A percentile compares a stretch with the other conserved stretches of the same genome.
Conservation (phyloP, 129 eudicot genomes). For the Saussurea involucrata region DNA sequence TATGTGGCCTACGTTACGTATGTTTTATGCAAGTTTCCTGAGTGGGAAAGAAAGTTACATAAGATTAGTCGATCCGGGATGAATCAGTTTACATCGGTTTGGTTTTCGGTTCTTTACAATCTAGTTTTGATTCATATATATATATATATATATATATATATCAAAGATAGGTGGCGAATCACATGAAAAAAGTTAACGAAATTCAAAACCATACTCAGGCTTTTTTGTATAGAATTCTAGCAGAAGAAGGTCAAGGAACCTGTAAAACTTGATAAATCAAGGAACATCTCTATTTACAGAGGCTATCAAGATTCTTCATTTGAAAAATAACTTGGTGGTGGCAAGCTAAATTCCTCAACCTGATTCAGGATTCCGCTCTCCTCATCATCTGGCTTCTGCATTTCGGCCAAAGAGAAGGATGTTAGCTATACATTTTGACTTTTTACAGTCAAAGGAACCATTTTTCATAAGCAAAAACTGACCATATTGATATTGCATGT, state of each 20-base stretch:
- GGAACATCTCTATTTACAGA: constrained; percentile 15
- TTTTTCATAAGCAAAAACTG: neutral
- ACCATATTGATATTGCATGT: neutral
- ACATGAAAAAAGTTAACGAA: neutral
- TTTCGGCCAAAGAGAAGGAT: neutral
- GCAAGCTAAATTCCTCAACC: constrained; percentile 83
- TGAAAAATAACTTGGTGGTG: constrained; percentile 60
- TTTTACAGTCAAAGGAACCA: neutral
- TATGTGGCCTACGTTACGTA: no score
- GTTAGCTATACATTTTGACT: neutral
- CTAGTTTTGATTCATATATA: neutral
- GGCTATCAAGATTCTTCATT: constrained; percentile 63
- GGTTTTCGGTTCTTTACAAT: neutral
- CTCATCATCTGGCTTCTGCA: constrained; percentile 76
- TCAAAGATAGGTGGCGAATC: neutral
- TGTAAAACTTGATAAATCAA: constrained; percentile 13
- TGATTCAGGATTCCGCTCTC: constrained; percentile 66
- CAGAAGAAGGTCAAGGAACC: constrained; percentile 18
- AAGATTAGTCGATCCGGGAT: no score
- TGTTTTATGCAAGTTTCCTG: no score
- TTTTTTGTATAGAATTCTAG: constrained; percentile 12
- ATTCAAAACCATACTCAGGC: neutral
- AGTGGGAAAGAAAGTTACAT: no score
- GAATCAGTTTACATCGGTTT: neutral
- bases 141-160: no score